These are phyloP conservation scores for Isoetes taiwanensis DNA, from an alignment of 75 land plant genomes.

Conservation along the genomic window DNA sequence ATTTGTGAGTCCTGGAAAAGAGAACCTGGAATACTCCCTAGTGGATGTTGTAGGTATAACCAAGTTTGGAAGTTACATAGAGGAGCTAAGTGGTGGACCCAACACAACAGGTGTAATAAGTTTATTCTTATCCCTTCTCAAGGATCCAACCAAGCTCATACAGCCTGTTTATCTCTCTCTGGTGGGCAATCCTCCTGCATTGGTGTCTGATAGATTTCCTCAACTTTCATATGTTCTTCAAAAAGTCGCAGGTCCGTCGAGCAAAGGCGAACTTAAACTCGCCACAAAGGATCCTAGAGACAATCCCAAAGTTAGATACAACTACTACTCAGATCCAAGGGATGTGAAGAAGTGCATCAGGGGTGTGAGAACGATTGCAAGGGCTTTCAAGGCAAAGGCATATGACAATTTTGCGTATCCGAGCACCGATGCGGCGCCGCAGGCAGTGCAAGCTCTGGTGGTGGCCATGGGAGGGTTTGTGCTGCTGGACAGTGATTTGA, in stretches of 20 bases:
- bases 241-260: background rate
- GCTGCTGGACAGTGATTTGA: background rate
- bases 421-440: background rate
- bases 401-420: background rate
- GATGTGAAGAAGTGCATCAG: background rate
- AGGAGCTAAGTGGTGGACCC: background rate
- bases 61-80: constrained; percentile 6
- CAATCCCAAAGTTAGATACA: background rate
- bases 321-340: background rate
- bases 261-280: background rate
- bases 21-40: background rate
- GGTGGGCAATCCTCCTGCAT: background rate
- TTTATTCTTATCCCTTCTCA: background rate
- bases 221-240: background rate
- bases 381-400: background rate
- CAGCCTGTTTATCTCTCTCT: background rate
- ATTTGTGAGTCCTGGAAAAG: background rate
- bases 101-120: background rate
- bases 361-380: background rate
- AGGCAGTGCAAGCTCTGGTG: background rate
- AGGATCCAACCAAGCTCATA: constrained; percentile 1
- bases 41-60: background rate
- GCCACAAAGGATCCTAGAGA: background rate
- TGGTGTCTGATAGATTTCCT: background rate
- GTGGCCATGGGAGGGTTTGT: background rate